Conservation (phyloP, 2,329 filamentous ascomycete genomes). For the Mariannaea elegans region DNA sequence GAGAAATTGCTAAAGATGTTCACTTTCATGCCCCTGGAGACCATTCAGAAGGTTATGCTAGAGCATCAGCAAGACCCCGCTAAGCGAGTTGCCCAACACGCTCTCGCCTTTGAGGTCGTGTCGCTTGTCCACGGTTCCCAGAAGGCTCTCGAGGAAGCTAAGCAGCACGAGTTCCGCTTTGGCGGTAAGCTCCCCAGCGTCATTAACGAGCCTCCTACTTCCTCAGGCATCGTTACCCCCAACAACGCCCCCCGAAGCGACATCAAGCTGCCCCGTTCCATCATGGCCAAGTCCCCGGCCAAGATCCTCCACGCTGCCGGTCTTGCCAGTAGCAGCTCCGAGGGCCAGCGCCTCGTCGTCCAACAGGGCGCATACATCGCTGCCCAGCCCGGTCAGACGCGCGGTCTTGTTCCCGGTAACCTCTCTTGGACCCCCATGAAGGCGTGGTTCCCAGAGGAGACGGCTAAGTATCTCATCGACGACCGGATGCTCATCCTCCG, state of each 20-base stretch:
- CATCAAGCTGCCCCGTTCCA: constrained; percentile 66
- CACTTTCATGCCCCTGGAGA: constrained; percentile 80
- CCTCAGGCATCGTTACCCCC: constrained; percentile 46
- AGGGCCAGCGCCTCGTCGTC: constrained; percentile 66
- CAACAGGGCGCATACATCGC: constrained; percentile 69
- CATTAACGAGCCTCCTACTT: constrained; percentile 41
- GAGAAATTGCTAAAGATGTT: constrained; percentile 86
- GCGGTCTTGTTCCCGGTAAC: constrained; percentile 57
- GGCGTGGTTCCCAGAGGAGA: constrained; percentile 65
- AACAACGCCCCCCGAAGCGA: constrained; percentile 63
- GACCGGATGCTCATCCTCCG: constrained; percentile 67
- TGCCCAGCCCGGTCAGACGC: constrained; percentile 55
- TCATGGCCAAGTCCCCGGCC: constrained; percentile 65
- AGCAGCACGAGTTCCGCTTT: constrained; percentile 62
- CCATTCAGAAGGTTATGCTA: constrained; percentile 75
- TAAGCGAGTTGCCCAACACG: constrained; percentile 82
- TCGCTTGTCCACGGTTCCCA: constrained; percentile 78
- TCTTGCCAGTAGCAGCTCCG: constrained; percentile 63
- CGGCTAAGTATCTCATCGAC: constrained; percentile 68
- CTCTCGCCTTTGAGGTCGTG: constrained; percentile 83
- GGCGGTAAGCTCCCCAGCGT: constrained; percentile 44
- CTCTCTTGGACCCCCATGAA: constrained; percentile 71
- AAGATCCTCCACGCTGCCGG: constrained; percentile 69
- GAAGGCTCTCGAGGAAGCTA: constrained; percentile 70
- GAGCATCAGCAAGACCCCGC: constrained; percentile 74